These are phyloP conservation scores for Raddia guianensis DNA, from an alignment of 176 grass and related monocot species.

Conservation along the genomic window DNA sequence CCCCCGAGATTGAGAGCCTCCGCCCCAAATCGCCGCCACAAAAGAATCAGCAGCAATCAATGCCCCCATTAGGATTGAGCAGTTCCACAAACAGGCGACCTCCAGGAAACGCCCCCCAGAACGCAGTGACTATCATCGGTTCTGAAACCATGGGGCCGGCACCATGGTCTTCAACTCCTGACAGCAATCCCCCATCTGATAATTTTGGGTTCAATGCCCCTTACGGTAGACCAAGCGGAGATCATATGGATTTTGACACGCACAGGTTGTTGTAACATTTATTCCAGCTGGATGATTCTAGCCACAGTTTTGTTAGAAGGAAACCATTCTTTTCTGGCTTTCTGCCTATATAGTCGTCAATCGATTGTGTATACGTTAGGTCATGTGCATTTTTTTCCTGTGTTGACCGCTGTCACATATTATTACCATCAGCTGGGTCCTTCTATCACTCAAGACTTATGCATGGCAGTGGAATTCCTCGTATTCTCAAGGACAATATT, in stretches of 20 bases:
- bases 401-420: neutral
- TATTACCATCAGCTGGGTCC: too few species aligned
- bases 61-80: constrained; percentile 13
- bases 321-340: constrained; percentile 23
- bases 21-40: constrained; percentile 60
- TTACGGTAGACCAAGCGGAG: constrained; percentile 37
- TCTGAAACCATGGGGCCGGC: constrained; percentile 28
- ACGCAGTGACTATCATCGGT: constrained; percentile 20
- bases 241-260: constrained; percentile 59
- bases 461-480: neutral
- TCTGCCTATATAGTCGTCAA: neutral
- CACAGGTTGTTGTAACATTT: constrained; percentile 51
- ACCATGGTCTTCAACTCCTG: constrained; percentile 46
- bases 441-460: neutral
- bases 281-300: constrained; percentile 15
- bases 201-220: constrained; percentile 51
- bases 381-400: neutral
- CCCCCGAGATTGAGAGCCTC: constrained; percentile 65
- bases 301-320: constrained; percentile 27
- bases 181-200: constrained; percentile 39
- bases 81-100: constrained; percentile 54
- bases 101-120: constrained; percentile 42
- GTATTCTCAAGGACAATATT: neutral
- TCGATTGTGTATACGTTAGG: neutral
- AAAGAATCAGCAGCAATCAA: constrained; percentile 57